A percentile compares a stretch with the other conserved stretches of the same genome.
Conservation (phyloP, 768 basidiomycete species). For the Leccinum incarnatum region DNA sequence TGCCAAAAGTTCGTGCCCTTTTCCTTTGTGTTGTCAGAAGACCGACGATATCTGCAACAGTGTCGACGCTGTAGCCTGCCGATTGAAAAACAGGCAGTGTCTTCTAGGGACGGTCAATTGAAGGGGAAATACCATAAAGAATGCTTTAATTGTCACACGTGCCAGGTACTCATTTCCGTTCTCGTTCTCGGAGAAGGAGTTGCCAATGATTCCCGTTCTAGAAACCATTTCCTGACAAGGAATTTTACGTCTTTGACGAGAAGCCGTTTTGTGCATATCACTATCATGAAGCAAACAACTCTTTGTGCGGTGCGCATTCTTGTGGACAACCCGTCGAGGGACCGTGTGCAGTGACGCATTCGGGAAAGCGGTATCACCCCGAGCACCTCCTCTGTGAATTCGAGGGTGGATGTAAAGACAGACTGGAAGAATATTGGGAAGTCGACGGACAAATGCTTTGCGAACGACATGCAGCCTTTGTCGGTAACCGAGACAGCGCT, state of each 20-base stretch:
- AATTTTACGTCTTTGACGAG: slow-evolving; percentile 89
- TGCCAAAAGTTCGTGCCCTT: slow-evolving; percentile 68
- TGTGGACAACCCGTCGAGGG: slow-evolving; percentile 94
- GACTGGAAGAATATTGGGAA: slow-evolving; percentile 84
- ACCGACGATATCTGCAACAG: slow-evolving; percentile 35
- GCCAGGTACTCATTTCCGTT: slow-evolving; percentile 52
- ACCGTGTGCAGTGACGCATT: slow-evolving; percentile 83
- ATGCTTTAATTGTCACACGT: slow-evolving; percentile 86
- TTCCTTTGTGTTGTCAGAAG: neutral
- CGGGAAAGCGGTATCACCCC: slow-evolving; percentile 81
- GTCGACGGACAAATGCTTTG: slow-evolving; percentile 83
- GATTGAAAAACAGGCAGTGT: slow-evolving; percentile 90
- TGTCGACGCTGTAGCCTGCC: slow-evolving; percentile 85
- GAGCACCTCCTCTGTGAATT: slow-evolving; percentile 86
- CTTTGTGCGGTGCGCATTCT: slow-evolving; percentile 72
- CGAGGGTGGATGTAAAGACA: slow-evolving; percentile 50
- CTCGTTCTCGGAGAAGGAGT: neutral
- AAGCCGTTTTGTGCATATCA: slow-evolving; percentile 90
- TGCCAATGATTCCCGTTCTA: slow-evolving; percentile 28
- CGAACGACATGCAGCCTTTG: slow-evolving; percentile 64
- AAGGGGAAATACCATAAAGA: slow-evolving; percentile 94
- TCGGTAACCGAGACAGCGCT: slow-evolving; percentile 24
- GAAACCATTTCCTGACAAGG: slow-evolving; percentile 89
- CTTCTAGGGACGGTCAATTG: slow-evolving; percentile 87
- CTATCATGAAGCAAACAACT: slow-evolving; percentile 90